phyloP scores from a whole-genome alignment of 768 basidiomycete genomes.

The Cubamyces lactineus region DNA sequence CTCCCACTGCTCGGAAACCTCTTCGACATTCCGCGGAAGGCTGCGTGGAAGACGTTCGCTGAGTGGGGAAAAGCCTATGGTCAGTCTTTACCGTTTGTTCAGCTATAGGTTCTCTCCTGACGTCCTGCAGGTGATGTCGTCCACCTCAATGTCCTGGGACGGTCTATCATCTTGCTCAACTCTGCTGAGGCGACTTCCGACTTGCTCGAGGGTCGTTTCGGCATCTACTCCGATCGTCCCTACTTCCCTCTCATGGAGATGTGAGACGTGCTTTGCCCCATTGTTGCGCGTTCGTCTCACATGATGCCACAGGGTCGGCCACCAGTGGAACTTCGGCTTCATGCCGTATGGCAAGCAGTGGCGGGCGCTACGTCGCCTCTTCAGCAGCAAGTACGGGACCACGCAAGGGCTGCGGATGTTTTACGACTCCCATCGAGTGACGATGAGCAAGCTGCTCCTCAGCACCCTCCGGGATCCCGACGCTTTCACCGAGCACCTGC shows the following conservation, averaged over 20 bases:
- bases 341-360: slow-evolving; percentile 15
- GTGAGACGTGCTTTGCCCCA: slow-evolving; percentile 12
- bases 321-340: slow-evolving; percentile 13
- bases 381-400: slow-evolving; percentile 6
- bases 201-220: slow-evolving; percentile 9
- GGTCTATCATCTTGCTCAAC: too few species aligned
- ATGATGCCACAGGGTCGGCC: neutral
- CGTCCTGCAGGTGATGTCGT: too few species aligned
- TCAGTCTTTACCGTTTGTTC: neutral
- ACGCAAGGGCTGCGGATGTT: neutral
- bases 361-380: slow-evolving; percentile 2
- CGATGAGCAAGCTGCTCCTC: neutral
- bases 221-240: slow-evolving; percentile 30
- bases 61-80: slow-evolving; percentile 16
- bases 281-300: neutral
- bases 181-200: too few species aligned
- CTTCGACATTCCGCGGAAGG: slow-evolving; percentile 13
- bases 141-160: too few species aligned
- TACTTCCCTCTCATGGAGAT: slow-evolving; percentile 29
- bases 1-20: slow-evolving; percentile 20
- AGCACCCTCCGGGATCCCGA: slow-evolving; percentile 14
- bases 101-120: too few species aligned
- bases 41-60: slow-evolving; percentile 18
- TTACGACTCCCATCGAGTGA: slow-evolving; percentile 4
- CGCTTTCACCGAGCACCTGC: slow-evolving; percentile 5